Base-by-base conservation (phyloP, 805 yeast species). In the Spathaspora arborariae region DNA sequence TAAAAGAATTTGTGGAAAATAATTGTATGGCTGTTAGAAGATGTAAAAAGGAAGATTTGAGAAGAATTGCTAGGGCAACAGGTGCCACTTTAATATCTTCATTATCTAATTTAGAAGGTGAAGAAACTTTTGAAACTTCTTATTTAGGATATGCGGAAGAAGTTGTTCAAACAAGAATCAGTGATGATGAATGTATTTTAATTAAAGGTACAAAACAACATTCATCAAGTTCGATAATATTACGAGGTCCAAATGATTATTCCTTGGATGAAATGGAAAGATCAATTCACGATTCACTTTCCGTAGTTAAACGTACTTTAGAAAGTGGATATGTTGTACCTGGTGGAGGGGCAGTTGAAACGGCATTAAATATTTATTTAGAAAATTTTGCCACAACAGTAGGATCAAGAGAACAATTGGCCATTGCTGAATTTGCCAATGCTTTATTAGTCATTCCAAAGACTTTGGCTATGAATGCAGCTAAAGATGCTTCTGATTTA, bases 311-410 rank as follows among this genome's bases (percentile, higher is more conserved):
- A 74, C 83, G 99, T 64, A 90, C 98, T 10, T 78, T 95, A 55
- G 99, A 94, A 68, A 82, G 92, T 59, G 98, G 97, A 18, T 71
- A 79, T 55, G 91, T 95, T 48, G 99, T 94, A 5, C 98, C 99
- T 38, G 99, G 99, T 51, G 99, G 99, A 54, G 99, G 99, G 51
- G 95, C 96, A n/a, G 99, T 94, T 30, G 99, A 94, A 71, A 79
- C 96, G 44, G 98, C 98, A 2, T 78, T 94, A 62, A 91, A 90
- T 72, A 90, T 94, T 45, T 94, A 88, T 65, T 75, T 94, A 64
- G 99, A 94, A 68, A 92, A 88, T 65, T 94, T 94, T 68, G 99
- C 99, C 42, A 94, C 98, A 7, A 90, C 98, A 1, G 92, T 94
- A 44, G 97, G 98, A 2, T 88, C 97, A 16, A 82, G 99, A 61